Evolutionary conservation across 805 yeast species (phyloP), one percentile per base, ranked within the genome.

Genomic region (Kodamaea restingae): DNA sequence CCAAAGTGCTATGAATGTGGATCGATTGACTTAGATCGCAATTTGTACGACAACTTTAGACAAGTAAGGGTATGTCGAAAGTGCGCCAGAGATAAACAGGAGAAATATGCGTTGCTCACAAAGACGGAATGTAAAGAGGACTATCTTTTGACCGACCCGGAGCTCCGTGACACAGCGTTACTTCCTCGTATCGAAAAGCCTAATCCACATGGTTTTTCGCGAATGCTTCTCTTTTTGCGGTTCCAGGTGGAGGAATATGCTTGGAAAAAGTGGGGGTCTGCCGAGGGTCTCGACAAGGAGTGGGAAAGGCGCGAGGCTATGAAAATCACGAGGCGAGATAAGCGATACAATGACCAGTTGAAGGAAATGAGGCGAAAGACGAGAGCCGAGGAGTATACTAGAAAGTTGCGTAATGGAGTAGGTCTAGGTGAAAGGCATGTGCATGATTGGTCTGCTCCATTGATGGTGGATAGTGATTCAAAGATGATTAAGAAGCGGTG

Each of bases 101-200:
- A 93, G 28, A 93, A 93, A 54, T 93, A 91, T 58, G 78, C 98
- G 0, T 61, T 93, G 15, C 63, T 93, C 37, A 93, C 99, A 6
- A 93, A 93, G 62, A 93, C 99, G 0, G 99, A 93, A 61, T 88
- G 96, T 59, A 76, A 80, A 29, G 91, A 85, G 50, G 99, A 93
- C 63, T 93, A 93, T 58, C 73, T 93, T 30, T 60, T 93, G 20
- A 93, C 99, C 0, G 98, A 93, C 35, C 93, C 97, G 0, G 98
- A 93, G 56, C 70, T 93, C 31, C 73, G 76, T 38, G 98, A 93
- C 56, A 62, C 61, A 4, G 67, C 59, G 2, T 61, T 90, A 17
- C 67, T 93, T 43, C 83, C 83, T 8, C 76, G 93, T 45, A 65
- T 91, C 44, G 95, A 88, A 46, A 86, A 90, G 50, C 88, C 96